Evolutionary conservation across 106 monocot genomes (phyloP).

Genomic region (Apostasia ramifera): DNA sequence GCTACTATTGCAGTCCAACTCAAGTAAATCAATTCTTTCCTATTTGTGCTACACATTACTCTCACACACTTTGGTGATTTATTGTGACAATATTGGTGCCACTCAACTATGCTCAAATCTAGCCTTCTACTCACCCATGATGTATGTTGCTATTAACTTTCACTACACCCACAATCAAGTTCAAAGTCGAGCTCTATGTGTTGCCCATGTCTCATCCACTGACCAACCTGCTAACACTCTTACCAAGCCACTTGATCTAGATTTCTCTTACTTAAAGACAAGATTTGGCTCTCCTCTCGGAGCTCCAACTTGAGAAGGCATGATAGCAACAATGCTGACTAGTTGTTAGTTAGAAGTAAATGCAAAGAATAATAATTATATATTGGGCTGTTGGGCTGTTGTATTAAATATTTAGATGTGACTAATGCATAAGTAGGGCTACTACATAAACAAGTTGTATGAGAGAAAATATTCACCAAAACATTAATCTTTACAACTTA

Average conservation of each 20-base stretch:
- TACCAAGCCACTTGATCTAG: neutral
- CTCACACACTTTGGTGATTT: neutral
- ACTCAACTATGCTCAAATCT: neutral
- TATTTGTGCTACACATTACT: slow-evolving; percentile 2
- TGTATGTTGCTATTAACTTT: slow-evolving; percentile 1
- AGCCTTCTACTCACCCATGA: slow-evolving; percentile 4
- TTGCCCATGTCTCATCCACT: neutral
- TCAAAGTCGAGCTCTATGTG: neutral
- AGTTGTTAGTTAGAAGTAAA: too few species aligned
- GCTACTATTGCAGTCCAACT: neutral
- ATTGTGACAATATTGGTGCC: slow-evolving; percentile 10
- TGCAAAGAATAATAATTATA: too few species aligned
- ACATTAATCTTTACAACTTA: too few species aligned
- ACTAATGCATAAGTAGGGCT: too few species aligned
- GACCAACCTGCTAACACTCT: slow-evolving; percentile 5
- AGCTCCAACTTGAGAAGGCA: slow-evolving; percentile 7
- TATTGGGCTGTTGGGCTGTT: too few species aligned
- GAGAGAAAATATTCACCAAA: too few species aligned
- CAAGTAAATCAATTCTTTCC: neutral
- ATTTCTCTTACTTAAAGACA: neutral
- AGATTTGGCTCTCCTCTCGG: neutral
- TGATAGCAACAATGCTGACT: neutral
- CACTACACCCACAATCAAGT: slow-evolving; percentile 3
- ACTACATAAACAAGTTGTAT: too few species aligned
- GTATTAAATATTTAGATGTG: too few species aligned